phyloP scores from a whole-genome alignment of 1,284 basidiomycete species.

The Moesziomyces globuligerus region DNA sequence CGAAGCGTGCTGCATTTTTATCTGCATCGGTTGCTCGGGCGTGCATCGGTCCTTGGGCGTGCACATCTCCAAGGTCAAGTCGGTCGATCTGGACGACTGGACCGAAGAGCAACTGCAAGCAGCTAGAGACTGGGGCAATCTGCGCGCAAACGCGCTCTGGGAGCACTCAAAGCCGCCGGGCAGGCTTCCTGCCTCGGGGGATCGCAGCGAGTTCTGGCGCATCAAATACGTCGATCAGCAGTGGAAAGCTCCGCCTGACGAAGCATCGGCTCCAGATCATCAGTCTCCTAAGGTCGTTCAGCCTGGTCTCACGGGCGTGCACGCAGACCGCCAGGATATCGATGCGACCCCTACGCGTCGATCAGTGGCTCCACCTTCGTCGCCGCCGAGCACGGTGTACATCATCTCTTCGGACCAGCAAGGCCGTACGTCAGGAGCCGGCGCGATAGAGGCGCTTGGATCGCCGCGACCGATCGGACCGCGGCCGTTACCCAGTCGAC shows the following conservation, averaged over 20 bases:
- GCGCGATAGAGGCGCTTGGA: slow-evolving; percentile 1
- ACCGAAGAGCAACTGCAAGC: slow-evolving; percentile 55
- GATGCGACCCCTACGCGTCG: slow-evolving; percentile 25
- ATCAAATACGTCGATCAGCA: slow-evolving; percentile 42
- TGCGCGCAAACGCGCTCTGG: slow-evolving; percentile 47
- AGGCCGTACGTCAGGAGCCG: neutral
- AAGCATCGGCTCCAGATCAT: neutral
- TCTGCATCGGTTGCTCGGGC: slow-evolving; percentile 71
- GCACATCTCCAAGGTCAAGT: slow-evolving; percentile 71
- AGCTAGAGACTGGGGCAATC: slow-evolving; percentile 55
- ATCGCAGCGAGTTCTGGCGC: slow-evolving; percentile 45
- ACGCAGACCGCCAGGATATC: slow-evolving; percentile 2
- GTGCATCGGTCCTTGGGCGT: slow-evolving; percentile 71
- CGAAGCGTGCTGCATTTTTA: slow-evolving; percentile 67
- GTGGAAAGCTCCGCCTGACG: slow-evolving; percentile 24
- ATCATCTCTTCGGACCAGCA: neutral
- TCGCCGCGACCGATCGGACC: slow-evolving; percentile 33
- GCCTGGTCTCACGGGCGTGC: neutral
- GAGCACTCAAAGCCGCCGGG: slow-evolving; percentile 41
- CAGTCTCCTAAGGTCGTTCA: too few relatives aligned
- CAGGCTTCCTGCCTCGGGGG: slow-evolving; percentile 8
- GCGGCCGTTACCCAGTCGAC: slow-evolving; percentile 21
- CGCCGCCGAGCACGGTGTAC: neutral
- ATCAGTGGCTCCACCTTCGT: neutral
- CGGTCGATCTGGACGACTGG: slow-evolving; percentile 70